Evolutionary conservation across 2,329 filamentous ascomycete genomes (phyloP).

Genomic region (Penicillium sumatraense): DNA sequence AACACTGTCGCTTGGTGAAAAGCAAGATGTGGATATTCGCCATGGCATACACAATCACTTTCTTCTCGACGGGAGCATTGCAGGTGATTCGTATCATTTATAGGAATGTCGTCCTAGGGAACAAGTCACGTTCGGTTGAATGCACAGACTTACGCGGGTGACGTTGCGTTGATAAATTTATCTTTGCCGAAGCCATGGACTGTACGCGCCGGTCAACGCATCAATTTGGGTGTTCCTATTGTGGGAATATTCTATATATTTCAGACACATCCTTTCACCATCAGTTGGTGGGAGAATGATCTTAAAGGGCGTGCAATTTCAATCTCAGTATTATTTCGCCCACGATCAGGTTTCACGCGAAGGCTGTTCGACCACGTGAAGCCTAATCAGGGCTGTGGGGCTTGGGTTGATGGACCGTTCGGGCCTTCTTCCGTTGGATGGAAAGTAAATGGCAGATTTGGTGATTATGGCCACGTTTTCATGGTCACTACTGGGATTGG

Average conservation of each 20-base stretch:
- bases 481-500: conserved; percentile 42
- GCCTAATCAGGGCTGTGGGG: conserved; percentile 7
- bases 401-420: conserved; percentile 17
- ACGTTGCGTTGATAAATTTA: conserved; percentile 10
- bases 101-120: conserved; percentile 12
- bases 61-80: not conserved
- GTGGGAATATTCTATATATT: conserved; percentile 11
- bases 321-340: conserved; percentile 14
- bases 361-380: conserved; percentile 8
- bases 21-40: conserved; percentile 6
- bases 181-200: conserved; percentile 10
- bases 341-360: conserved; percentile 12
- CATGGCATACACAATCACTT: not conserved
- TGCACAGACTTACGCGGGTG: not conserved
- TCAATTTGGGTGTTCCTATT: conserved; percentile 12
- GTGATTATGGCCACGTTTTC: conserved; percentile 35
- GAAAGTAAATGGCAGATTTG: not conserved
- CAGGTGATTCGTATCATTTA: conserved; percentile 7
- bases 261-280: conserved; percentile 11
- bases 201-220: conserved; percentile 6
- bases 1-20: conserved; percentile 1
- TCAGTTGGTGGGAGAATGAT: conserved; percentile 17
- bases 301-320: conserved; percentile 6
- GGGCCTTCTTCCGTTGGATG: conserved; percentile 7
- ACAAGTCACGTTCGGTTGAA: not conserved